A percentile compares a stretch with the other conserved stretches of the same genome.
Evolutionary conservation across 331 rosid genomes (phyloP).

Genomic region (Phaseolus coccineus): DNA sequence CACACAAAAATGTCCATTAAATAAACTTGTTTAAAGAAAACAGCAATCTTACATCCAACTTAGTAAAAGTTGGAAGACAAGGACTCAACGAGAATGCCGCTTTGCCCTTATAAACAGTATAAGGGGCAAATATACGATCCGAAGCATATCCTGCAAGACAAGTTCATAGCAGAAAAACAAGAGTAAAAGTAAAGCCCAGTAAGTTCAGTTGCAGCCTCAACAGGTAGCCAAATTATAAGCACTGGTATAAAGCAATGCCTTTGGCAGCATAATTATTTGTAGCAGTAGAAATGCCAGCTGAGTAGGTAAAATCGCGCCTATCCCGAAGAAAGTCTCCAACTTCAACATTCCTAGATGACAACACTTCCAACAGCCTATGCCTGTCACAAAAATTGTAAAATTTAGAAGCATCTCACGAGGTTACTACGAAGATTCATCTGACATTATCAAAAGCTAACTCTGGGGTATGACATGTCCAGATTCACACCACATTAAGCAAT

Average conservation of each 20-base stretch:
- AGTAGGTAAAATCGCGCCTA: conserved; percentile 33
- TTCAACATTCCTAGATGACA: conserved; percentile 48
- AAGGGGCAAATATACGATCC: conserved; percentile 66
- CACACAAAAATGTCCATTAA: conserved; percentile 9
- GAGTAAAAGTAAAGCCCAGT: conserved; percentile 9
- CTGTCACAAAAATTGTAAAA: conserved; percentile 48
- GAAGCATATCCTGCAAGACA: conserved; percentile 57
- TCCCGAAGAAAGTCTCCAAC: conserved; percentile 40
- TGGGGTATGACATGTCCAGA: background rate
- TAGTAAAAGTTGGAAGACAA: conserved; percentile 81
- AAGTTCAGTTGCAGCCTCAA: background rate
- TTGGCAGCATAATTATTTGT: conserved; percentile 55
- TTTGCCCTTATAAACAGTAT: conserved; percentile 85
- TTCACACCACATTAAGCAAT: background rate
- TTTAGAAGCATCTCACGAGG: background rate
- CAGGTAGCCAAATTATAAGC: conserved; percentile 5
- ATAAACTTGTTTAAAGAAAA: conserved; percentile 26
- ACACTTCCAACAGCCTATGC: conserved; percentile 49
- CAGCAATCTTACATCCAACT: conserved; percentile 59
- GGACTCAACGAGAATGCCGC: conserved; percentile 83
- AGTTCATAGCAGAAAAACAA: conserved; percentile 34
- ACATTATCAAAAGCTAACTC: background rate
- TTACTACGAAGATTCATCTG: background rate
- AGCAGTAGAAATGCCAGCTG: conserved; percentile 57
- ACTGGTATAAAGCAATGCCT: conserved; percentile 53